These are phyloP conservation scores for Cladophialophora immunda DNA, from an alignment of 2,329 filamentous ascomycete species.

Conservation along the genomic window DNA sequence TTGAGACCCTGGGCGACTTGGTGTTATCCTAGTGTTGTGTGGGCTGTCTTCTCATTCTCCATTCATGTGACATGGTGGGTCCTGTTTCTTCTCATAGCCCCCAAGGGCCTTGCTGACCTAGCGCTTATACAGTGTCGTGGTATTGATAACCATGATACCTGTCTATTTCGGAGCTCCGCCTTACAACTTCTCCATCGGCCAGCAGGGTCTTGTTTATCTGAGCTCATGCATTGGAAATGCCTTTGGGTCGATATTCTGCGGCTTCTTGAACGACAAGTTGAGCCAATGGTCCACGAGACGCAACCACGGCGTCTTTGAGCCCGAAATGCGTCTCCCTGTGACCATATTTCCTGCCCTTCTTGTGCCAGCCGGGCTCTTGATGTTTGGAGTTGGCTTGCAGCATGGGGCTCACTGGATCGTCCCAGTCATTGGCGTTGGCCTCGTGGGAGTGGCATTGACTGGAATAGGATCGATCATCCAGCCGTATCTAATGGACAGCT, in stretches of 20 bases:
- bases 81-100: background rate
- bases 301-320: constrained; percentile 65
- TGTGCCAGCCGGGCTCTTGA: constrained; percentile 1
- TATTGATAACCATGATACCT: constrained; percentile 7
- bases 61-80: constrained; percentile 19
- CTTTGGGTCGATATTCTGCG: constrained; percentile 60
- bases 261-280: constrained; percentile 48
- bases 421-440: background rate
- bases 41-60: constrained; percentile 18
- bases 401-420: constrained; percentile 8
- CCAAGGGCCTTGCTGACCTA: background rate
- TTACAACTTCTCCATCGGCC: constrained; percentile 46
- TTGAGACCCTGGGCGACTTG: constrained; percentile 14
- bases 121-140: background rate
- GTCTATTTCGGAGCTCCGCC: constrained; percentile 20
- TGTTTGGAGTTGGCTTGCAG: background rate
- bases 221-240: constrained; percentile 58
- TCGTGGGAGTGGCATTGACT: constrained; percentile 6
- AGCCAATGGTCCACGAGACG: constrained; percentile 55
- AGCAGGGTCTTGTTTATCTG: constrained; percentile 61
- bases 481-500: constrained; percentile 13
- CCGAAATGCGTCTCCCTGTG: constrained; percentile 65
- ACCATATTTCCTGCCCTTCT: constrained; percentile 44
- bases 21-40: constrained; percentile 16
- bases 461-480: background rate